phyloP scores from a whole-genome alignment of 2,329 filamentous ascomycete species.

The Bisporella sp. region DNA sequence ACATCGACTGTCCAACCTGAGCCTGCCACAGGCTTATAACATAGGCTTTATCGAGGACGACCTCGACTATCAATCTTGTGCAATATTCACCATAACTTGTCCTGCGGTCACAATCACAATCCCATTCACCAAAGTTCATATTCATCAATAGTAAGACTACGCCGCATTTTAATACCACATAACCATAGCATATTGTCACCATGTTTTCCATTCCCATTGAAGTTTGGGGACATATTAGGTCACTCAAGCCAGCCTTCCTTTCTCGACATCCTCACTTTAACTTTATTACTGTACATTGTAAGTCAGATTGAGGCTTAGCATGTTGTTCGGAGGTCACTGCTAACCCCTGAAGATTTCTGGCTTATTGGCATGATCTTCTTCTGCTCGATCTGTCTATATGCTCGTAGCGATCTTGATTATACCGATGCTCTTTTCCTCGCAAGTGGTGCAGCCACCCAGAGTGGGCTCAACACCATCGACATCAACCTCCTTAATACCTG shows the following conservation, averaged over 20 bases:
- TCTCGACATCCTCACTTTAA: constrained; percentile 63
- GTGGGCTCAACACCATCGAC: constrained; percentile 78
- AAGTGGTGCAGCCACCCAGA: constrained; percentile 83
- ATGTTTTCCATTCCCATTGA: constrained; percentile 20
- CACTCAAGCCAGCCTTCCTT: constrained; percentile 49
- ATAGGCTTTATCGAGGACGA: too few relatives aligned
- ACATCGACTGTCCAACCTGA: too few relatives aligned
- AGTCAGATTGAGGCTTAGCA: constrained; percentile 21
- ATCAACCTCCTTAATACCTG: constrained; percentile 62
- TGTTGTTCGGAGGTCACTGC: background rate
- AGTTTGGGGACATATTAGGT: constrained; percentile 36
- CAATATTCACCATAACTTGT: background rate
- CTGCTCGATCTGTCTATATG: constrained; percentile 72
- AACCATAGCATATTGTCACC: background rate
- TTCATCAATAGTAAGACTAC: too few relatives aligned
- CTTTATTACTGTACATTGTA: constrained; percentile 77
- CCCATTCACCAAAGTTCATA: too few relatives aligned
- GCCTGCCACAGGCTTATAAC: too few relatives aligned
- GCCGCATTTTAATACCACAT: too few relatives aligned
- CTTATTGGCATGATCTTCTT: constrained; percentile 68
- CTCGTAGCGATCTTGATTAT: constrained; percentile 57
- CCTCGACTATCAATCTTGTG: background rate
- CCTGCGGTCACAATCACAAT: too few relatives aligned
- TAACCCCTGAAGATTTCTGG: constrained; percentile 58
- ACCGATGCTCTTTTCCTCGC: constrained; percentile 87